phyloP scores from a whole-genome alignment of 2,329 filamentous ascomycete genomes.

The Paracoccidioides lutzii region DNA sequence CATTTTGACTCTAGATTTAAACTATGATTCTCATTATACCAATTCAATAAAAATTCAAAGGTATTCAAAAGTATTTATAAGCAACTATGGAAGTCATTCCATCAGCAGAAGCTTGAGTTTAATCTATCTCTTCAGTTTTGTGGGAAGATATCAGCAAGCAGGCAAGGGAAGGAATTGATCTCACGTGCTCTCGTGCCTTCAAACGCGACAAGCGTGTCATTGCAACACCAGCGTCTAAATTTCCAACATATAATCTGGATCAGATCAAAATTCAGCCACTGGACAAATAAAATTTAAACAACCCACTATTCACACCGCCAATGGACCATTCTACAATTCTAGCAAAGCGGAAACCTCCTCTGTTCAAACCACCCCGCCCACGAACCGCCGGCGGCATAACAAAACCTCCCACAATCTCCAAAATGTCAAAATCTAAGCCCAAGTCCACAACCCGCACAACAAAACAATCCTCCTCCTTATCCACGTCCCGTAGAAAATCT shows the following conservation, averaged over 20 bases:
- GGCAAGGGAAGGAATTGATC: background rate
- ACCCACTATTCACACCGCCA: conserved; percentile 12
- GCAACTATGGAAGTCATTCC: no score
- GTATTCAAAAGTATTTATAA: no score
- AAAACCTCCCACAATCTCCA: conserved; percentile 10
- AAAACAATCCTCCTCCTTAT: conserved; percentile 7
- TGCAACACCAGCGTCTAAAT: background rate
- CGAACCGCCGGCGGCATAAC: conserved; percentile 17
- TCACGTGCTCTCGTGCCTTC: background rate
- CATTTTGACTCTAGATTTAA: no score
- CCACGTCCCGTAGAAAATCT: conserved; percentile 9
- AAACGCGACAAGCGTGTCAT: background rate
- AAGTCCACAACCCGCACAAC: conserved; percentile 12
- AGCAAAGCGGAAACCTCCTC: conserved; percentile 27
- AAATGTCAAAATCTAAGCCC: conserved; percentile 9
- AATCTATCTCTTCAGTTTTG: no score
- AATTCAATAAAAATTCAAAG: no score
- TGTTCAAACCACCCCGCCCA: conserved; percentile 34
- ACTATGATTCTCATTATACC: no score
- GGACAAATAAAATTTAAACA: background rate
- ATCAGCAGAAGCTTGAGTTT: no score
- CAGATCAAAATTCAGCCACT: background rate
- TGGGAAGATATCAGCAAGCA: no score
- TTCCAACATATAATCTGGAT: background rate
- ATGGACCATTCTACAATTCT: conserved; percentile 7